These are phyloP conservation scores for Gaertneriomyces sp. DNA, from an alignment of 192 early-diverging fungal genomes.

Conservation along the genomic window DNA sequence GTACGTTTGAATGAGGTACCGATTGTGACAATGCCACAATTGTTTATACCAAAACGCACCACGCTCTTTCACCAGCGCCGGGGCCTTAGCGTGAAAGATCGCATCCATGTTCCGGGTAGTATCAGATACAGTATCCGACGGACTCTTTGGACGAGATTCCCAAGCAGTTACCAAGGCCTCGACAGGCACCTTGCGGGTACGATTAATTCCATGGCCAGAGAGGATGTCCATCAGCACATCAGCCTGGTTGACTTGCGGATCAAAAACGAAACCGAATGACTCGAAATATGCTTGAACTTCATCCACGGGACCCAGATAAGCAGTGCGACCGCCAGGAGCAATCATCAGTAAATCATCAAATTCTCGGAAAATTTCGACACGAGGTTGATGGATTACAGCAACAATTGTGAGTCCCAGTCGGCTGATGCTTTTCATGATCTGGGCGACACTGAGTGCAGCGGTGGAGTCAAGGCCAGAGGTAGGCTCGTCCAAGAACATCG, in stretches of 20 bases:
- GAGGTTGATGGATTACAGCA: constrained; percentile 84
- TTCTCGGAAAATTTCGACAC: constrained; percentile 71
- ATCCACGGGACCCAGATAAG: constrained; percentile 57
- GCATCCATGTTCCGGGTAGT: neutral
- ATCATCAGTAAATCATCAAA: constrained; percentile 71
- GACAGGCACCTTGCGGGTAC: constrained; percentile 12
- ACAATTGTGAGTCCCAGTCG: constrained; percentile 62
- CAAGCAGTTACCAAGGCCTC: constrained; percentile 30
- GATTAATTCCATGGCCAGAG: constrained; percentile 33
- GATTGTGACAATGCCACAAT: constrained; percentile 32
- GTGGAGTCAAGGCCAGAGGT: constrained; percentile 81
- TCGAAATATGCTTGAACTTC: constrained; percentile 45
- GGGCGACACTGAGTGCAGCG: constrained; percentile 62
- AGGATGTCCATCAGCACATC: constrained; percentile 53
- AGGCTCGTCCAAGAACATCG: constrained; percentile 86
- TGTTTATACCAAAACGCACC: constrained; percentile 35
- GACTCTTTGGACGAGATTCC: constrained; percentile 19
- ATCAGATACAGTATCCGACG: neutral
- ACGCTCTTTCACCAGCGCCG: constrained; percentile 32
- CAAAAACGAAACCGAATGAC: constrained; percentile 28
- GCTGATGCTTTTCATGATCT: constrained; percentile 70
- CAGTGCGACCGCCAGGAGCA: constrained; percentile 64
- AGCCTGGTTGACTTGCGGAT: constrained; percentile 34
- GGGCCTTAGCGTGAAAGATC: constrained; percentile 26
- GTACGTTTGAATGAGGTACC: constrained; percentile 39